Evolutionary conservation across 2,329 filamentous ascomycete species (phyloP).

Genomic region (Aureobasidium sp.): DNA sequence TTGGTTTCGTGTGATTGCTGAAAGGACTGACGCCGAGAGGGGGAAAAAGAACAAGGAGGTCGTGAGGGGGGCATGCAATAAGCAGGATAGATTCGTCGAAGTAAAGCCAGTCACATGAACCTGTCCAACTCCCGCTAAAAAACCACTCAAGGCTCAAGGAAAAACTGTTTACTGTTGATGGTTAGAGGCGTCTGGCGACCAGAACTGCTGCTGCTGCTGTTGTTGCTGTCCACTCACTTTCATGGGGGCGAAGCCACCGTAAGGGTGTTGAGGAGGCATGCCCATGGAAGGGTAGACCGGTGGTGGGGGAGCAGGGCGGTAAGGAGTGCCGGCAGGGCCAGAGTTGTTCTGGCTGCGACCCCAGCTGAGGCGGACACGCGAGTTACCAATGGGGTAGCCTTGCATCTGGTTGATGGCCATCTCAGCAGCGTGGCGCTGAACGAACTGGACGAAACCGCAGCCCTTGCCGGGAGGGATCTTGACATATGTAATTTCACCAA

Average conservation of each 20-base stretch:
- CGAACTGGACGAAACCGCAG: constrained; percentile 97
- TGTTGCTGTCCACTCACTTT: constrained; percentile 42
- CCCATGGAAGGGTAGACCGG: constrained; percentile 66
- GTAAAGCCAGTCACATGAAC: constrained; percentile 21
- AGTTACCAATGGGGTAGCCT: constrained; percentile 98
- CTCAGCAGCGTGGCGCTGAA: constrained; percentile 95
- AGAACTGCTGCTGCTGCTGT: not conserved
- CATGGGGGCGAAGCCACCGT: constrained; percentile 60
- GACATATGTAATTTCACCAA: constrained; percentile 98
- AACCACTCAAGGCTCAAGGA: constrained; percentile 34
- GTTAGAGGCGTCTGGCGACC: not conserved
- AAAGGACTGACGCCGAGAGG: constrained; percentile 16
- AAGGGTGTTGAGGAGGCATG: constrained; percentile 57
- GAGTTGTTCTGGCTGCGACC: constrained; percentile 99
- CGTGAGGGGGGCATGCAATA: constrained; percentile 18
- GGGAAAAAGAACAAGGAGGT: constrained; percentile 17
- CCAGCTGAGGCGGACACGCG: constrained; percentile 94
- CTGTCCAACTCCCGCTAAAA: constrained; percentile 36
- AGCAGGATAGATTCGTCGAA: constrained; percentile 19
- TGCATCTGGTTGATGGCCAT: constrained; percentile 99
- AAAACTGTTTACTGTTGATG: constrained; percentile 28
- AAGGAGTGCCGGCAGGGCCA: constrained; percentile 88
- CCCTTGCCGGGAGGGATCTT: constrained; percentile 99
- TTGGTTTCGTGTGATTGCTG: constrained; percentile 14
- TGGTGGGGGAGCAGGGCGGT: constrained; percentile 82